phyloP scores from a whole-genome alignment of 768 basidiomycete species.

The Dacryopinax primogenitus region DNA sequence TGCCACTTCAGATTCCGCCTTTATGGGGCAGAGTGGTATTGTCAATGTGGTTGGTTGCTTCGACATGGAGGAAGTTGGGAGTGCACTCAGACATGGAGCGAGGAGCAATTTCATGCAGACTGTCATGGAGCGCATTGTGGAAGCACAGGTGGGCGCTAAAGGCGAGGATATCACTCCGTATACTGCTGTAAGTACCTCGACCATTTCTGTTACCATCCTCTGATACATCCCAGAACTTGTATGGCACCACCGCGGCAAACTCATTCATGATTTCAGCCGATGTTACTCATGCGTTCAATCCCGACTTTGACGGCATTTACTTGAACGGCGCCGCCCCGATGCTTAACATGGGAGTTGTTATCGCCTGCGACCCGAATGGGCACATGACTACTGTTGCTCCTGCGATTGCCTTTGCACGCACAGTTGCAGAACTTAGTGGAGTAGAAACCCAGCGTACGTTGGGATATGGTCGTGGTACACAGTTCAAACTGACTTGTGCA shows the following conservation, averaged over 20 bases:
- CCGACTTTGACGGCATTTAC: conserved; percentile 3
- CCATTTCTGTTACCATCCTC: not conserved
- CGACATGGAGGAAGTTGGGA: not conserved
- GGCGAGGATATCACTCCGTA: not conserved
- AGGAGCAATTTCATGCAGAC: conserved; percentile 5
- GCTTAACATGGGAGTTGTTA: not conserved
- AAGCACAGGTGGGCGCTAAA: not conserved
- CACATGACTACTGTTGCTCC: not conserved
- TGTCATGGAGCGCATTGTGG: conserved; percentile 2
- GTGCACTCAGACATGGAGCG: not conserved
- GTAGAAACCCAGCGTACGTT: not conserved
- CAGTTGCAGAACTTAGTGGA: not conserved
- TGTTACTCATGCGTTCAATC: not conserved
- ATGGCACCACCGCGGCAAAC: not conserved
- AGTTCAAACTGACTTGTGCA: not conserved
- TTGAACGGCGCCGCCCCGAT: not conserved
- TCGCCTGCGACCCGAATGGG: not conserved
- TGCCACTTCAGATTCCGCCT: not conserved
- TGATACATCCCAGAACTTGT: not conserved
- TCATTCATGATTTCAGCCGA: conserved; percentile 2
- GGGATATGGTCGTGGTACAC: not conserved
- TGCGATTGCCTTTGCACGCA: not conserved
- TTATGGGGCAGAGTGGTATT: not conserved
- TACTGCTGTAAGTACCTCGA: not conserved
- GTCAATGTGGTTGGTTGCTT: not conserved